These are phyloP conservation scores for Aspergillus latus DNA, from an alignment of 2,329 filamentous ascomycete species.

Conservation along the genomic window DNA sequence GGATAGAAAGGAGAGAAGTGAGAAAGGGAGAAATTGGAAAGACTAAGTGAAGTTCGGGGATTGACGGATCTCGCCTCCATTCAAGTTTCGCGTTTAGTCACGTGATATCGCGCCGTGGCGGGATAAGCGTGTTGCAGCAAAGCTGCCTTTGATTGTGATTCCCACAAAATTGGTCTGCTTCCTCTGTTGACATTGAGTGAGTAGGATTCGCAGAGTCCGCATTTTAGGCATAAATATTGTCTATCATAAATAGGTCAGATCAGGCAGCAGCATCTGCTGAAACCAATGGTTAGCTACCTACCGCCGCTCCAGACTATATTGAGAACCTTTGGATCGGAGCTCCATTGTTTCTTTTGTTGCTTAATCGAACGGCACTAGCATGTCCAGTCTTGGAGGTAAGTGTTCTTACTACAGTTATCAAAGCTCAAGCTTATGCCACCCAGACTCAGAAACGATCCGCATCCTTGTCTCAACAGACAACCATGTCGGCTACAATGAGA, in stretches of 20 bases:
- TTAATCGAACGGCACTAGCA: slow-evolving; percentile 12
- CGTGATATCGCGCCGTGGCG: slow-evolving; percentile 27
- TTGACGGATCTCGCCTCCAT: slow-evolving; percentile 1
- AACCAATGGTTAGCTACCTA: slow-evolving; percentile 4
- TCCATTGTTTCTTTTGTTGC: background rate
- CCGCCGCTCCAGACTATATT: background rate
- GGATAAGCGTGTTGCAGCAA: slow-evolving; percentile 8
- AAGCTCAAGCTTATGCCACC: background rate
- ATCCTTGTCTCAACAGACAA: slow-evolving; percentile 95
- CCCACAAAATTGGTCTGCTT: background rate
- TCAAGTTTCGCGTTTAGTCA: slow-evolving; percentile 17
- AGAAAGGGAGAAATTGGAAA: slow-evolving; percentile 5
- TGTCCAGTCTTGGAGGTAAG: slow-evolving; percentile 32
- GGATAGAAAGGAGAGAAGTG: background rate
- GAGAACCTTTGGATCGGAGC: background rate
- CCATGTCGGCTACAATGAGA: slow-evolving; percentile 95
- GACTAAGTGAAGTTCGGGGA: slow-evolving; percentile 7
- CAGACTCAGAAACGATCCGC: slow-evolving; percentile 79
- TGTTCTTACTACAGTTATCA: background rate
- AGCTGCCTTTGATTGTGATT: background rate
- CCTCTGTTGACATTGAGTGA: background rate
- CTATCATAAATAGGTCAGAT: background rate
- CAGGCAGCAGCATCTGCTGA: slow-evolving; percentile 9
- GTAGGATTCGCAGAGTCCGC: background rate
- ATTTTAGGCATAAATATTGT: background rate